phyloP scores from a whole-genome alignment of 2,329 filamentous ascomycete genomes.

The Rhytidhysteron rufulum region DNA sequence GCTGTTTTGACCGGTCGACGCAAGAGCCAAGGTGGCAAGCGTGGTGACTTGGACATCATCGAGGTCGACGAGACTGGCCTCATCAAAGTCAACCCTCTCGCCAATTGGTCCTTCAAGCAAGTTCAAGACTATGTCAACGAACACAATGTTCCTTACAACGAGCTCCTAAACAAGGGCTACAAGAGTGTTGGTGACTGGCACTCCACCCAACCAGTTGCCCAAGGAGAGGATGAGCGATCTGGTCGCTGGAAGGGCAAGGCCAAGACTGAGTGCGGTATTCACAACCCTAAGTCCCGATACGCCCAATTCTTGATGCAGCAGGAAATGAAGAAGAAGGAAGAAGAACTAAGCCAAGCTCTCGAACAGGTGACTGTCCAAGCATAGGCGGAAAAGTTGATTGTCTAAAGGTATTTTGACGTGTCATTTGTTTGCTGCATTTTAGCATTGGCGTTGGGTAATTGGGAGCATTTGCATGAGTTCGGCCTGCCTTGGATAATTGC shows the following conservation, averaged over 20 bases:
- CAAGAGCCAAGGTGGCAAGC: conserved; percentile 87
- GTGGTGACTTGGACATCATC: conserved; percentile 84
- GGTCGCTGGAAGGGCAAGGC: conserved; percentile 94
- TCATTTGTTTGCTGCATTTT: conserved; percentile 29
- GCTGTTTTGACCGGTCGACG: conserved; percentile 91
- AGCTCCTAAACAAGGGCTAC: conserved; percentile 87
- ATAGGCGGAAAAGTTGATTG: conserved; percentile 17
- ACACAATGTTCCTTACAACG: conserved; percentile 90
- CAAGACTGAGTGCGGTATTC: conserved; percentile 98
- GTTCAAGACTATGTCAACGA: conserved; percentile 84
- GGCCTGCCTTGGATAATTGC: conserved; percentile 7
- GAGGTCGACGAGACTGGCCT: conserved; percentile 89
- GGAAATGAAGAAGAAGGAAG: conserved; percentile 58
- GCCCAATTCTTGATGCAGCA: conserved; percentile 76
- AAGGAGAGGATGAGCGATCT: conserved; percentile 91
- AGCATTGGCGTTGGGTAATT: conserved; percentile 40
- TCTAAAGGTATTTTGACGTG: not conserved
- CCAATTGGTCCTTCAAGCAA: conserved; percentile 88
- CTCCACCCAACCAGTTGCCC: conserved; percentile 82
- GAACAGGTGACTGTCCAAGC: conserved; percentile 25
- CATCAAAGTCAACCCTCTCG: conserved; percentile 96
- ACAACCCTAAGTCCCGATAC: conserved; percentile 95
- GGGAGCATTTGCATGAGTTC: conserved; percentile 9
- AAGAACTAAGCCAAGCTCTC: conserved; percentile 26
- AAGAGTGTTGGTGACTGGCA: conserved; percentile 99